Evolutionary conservation across 176 grass and related monocot species (phyloP).

Genomic region (Olyra latifolia): DNA sequence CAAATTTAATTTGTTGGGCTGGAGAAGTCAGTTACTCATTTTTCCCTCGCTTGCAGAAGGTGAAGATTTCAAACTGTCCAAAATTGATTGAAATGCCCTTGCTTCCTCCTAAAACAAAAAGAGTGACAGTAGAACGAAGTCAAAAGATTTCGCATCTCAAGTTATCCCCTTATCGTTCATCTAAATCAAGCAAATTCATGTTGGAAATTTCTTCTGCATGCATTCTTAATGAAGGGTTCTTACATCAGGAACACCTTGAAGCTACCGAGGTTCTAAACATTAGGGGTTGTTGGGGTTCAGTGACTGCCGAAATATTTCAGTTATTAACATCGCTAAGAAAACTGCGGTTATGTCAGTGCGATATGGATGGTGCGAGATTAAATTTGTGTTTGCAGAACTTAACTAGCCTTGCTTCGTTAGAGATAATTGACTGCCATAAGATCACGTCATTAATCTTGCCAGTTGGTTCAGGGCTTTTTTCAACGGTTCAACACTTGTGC

Average conservation of each 20-base stretch:
- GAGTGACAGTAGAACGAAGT: slow-evolving; percentile 29
- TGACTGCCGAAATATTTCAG: slow-evolving; percentile 16
- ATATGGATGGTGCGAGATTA: neutral
- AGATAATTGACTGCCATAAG: slow-evolving; percentile 40
- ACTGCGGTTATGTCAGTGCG: slow-evolving; percentile 29
- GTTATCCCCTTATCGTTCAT: slow-evolving; percentile 20
- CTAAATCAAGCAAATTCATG: slow-evolving; percentile 25
- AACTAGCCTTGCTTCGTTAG: slow-evolving; percentile 30
- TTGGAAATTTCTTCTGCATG: slow-evolving; percentile 32
- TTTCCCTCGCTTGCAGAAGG: slow-evolving; percentile 27
- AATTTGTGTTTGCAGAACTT: slow-evolving; percentile 28
- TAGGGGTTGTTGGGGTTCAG: slow-evolving; percentile 18
- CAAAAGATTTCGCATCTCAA: slow-evolving; percentile 20
- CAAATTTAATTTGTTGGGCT: slow-evolving; percentile 21
- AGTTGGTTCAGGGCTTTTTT: neutral
- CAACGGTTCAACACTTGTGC: slow-evolving; percentile 28
- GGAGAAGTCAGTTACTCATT: neutral
- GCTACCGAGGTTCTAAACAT: slow-evolving; percentile 42
- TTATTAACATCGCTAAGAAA: slow-evolving; percentile 35
- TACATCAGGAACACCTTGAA: slow-evolving; percentile 41
- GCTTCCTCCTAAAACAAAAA: slow-evolving; percentile 28
- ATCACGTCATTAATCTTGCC: slow-evolving; percentile 35
- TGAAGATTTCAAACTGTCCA: slow-evolving; percentile 46
- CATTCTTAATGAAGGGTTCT: slow-evolving; percentile 30
- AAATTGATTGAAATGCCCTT: slow-evolving; percentile 36